A percentile compares a stretch with the other conserved stretches of the same genome.
These are phyloP conservation scores for Lachnum nothofagi DNA, from an alignment of 2,329 filamentous ascomycete genomes.

Conservation along the genomic window DNA sequence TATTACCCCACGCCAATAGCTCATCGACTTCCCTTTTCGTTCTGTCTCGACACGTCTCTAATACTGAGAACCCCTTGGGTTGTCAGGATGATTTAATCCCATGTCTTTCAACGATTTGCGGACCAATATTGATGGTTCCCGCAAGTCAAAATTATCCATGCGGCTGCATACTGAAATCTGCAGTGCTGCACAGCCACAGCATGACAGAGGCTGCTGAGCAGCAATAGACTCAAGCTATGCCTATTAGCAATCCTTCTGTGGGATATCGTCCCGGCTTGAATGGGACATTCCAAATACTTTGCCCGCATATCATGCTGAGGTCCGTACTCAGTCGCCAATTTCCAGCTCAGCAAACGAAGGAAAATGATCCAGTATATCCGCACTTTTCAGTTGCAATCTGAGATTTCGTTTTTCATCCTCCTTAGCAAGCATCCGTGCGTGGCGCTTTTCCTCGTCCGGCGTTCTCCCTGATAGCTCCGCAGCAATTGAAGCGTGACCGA, in stretches of 20 bases:
- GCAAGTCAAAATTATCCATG: too few species aligned
- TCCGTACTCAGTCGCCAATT: background rate
- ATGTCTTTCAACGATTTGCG: too few species aligned
- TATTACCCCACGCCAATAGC: too few species aligned
- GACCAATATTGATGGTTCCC: too few species aligned
- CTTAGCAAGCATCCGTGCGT: background rate
- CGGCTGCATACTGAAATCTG: too few species aligned
- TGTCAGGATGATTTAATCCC: too few species aligned
- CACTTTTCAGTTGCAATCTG: background rate
- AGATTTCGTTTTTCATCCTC: background rate
- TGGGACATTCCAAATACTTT: background rate
- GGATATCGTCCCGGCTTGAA: background rate
- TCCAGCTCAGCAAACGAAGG: background rate
- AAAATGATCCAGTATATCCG: background rate
- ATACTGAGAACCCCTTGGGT: too few species aligned
- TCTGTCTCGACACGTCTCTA: too few species aligned
- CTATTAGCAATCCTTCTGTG: background rate
- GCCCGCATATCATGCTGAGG: background rate
- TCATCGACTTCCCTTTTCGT: too few species aligned
- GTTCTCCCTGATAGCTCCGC: background rate
- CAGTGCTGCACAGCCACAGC: too few species aligned
- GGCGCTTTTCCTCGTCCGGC: background rate
- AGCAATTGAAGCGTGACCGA: background rate
- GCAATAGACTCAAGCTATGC: too few species aligned
- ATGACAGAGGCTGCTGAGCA: too few species aligned